Conservation (phyloP, 2,329 filamentous ascomycete species). For the Hypocreales sp. region DNA sequence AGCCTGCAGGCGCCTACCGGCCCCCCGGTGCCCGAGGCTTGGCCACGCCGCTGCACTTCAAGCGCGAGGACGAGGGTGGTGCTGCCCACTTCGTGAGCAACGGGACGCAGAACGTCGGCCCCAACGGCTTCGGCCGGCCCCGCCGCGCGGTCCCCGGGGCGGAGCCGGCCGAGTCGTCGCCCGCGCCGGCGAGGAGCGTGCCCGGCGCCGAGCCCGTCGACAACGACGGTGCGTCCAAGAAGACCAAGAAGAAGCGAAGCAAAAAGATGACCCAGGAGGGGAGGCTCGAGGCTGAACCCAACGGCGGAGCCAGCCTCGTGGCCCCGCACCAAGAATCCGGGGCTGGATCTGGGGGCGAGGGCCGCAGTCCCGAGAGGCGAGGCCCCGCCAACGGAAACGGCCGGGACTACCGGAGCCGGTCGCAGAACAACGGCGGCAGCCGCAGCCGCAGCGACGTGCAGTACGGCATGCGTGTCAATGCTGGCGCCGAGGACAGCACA, state of each 20-base stretch:
- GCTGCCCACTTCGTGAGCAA: slow-evolving; percentile 72
- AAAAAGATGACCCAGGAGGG: too few relatives aligned
- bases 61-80: slow-evolving; percentile 93
- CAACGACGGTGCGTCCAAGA: slow-evolving; percentile 61
- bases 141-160: slow-evolving; percentile 79
- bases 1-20: slow-evolving; percentile 92
- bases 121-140: slow-evolving; percentile 66
- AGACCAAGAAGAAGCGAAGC: slow-evolving; percentile 79
- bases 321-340: slow-evolving; percentile 25
- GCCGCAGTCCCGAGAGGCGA: slow-evolving; percentile 53
- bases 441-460: slow-evolving; percentile 38
- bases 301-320: slow-evolving; percentile 30
- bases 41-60: slow-evolving; percentile 83
- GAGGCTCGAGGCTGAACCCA: slow-evolving; percentile 29
- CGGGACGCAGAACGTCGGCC: slow-evolving; percentile 51
- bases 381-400: slow-evolving; percentile 17
- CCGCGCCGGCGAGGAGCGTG: slow-evolving; percentile 52
- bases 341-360: slow-evolving; percentile 29
- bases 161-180: slow-evolving; percentile 51
- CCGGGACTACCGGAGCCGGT: slow-evolving; percentile 1
- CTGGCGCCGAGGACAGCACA: slow-evolving; percentile 10
- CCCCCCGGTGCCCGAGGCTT: slow-evolving; percentile 86
- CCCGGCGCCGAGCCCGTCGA: slow-evolving; percentile 46
- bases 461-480: slow-evolving; percentile 16
- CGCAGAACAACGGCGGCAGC: slow-evolving; percentile 30